Evolutionary conservation across 768 basidiomycete genomes (phyloP), one percentile per base, ranked within the genome.

Genomic region (Serendipita sp.): DNA sequence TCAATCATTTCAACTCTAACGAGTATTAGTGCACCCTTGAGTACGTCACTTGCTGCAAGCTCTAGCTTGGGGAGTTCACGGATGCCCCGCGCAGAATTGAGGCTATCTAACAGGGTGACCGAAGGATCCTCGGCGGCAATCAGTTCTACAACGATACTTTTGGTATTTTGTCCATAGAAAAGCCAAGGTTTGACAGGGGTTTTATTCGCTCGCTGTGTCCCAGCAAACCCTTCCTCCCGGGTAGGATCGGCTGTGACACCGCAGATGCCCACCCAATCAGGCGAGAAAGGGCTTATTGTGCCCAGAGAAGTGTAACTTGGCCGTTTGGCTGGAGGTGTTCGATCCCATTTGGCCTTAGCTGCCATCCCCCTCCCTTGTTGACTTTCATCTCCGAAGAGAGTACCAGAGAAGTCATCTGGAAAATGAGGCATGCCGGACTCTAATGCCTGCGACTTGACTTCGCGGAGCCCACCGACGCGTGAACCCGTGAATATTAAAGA

Each of bases 271-370:
- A 76, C 77, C 91, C 91, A 94, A 68, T 91, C 85, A 1, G 87
- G 80, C 54, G 74, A 75, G 85, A 86, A 97, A 1, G 91, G 88
- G 70, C 82, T 85, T 64, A 77, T 72, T 0, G 82, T 85, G 3
- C 81, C 84, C 47, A 91, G 69, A 67, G 81, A 84, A 18, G 75
- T 76, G 67, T 79, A 92, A 69, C 87, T 89, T 5, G 82, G 77
- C 65, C 90, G 79, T 75, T 97, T 99, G 3, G 90, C 93, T 4
- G 89, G 86, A 15, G 95, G 94, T 63, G 85, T 89, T 65, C 85
- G 75, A 60, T 82, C 81, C 92, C 92, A 97, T 16, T 75, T 75
- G 30, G 72, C 78, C 46, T 76, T 76, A 46, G 88, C 87, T 67
- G 82, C 77, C 1, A 70, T 71, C 32, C 77, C 86, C n/a, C 77